Evolutionary conservation across 331 rosid genomes (phyloP).

Genomic region (Malus hybrid): DNA sequence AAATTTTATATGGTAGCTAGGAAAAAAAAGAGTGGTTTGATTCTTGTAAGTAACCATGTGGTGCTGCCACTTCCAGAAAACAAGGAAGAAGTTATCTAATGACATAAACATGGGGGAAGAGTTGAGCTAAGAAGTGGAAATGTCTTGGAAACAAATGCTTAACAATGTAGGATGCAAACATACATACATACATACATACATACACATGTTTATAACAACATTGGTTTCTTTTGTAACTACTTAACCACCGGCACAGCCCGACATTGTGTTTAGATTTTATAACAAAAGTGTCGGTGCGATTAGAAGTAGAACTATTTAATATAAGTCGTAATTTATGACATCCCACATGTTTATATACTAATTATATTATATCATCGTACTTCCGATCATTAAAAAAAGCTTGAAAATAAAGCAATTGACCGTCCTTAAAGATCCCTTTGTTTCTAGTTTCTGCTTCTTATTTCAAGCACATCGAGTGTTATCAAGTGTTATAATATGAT

Average conservation of each 20-base stretch:
- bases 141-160: background rate
- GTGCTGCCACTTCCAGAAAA: conserved; percentile 5
- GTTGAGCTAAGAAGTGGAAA: conserved; percentile 1
- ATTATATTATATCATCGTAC: conserved; percentile 5
- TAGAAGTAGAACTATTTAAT: too few relatives aligned
- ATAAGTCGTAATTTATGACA: background rate
- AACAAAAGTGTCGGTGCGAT: too few relatives aligned
- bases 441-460: conserved; percentile 13
- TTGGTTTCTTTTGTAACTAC: background rate
- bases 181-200: background rate
- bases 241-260: too few relatives aligned
- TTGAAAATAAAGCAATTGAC: conserved; percentile 22
- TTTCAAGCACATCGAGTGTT: background rate
- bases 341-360: conserved; percentile 13
- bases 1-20: background rate
- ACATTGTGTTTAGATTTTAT: too few relatives aligned
- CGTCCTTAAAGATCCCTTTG: conserved; percentile 3
- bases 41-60: background rate
- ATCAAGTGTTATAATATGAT: conserved; percentile 3
- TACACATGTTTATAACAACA: background rate
- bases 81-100: background rate
- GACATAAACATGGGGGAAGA: background rate
- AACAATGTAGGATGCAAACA: background rate
- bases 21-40: background rate
- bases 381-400: conserved; percentile 3